These are phyloP conservation scores for Plasmodium ovale DNA, from an alignment of 169 alveolate genomes.

Conservation along the genomic window DNA sequence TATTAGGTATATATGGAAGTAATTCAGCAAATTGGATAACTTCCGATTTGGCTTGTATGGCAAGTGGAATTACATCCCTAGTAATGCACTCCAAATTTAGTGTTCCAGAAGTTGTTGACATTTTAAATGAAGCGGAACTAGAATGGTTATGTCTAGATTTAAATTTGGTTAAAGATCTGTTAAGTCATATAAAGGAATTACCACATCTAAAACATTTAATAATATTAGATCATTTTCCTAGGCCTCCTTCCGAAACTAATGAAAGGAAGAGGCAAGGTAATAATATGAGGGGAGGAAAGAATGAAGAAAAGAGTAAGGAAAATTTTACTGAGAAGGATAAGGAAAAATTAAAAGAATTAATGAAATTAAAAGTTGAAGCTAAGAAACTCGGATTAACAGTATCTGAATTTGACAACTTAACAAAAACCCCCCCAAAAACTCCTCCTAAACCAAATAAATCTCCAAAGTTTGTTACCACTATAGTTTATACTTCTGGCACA, in stretches of 20 bases:
- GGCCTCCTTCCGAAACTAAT: not conserved
- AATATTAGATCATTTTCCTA: slow-evolving; percentile 9
- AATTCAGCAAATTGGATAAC: slow-evolving; percentile 60
- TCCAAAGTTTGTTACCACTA: slow-evolving; percentile 89
- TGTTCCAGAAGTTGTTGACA: slow-evolving; percentile 23
- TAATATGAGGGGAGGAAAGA: too few relatives aligned
- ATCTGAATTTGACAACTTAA: too few relatives aligned
- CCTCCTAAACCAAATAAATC: not conserved
- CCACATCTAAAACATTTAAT: slow-evolving; percentile 46
- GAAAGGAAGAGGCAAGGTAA: not conserved
- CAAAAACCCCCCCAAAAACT: too few relatives aligned
- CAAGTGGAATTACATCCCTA: slow-evolving; percentile 20
- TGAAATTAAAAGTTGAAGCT: too few relatives aligned
- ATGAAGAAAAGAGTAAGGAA: too few relatives aligned
- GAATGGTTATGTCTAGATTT: slow-evolving; percentile 62
- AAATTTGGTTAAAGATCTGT: not conserved
- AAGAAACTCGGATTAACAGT: too few relatives aligned
- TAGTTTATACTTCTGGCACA: slow-evolving; percentile 98
- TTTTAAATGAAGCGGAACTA: slow-evolving; percentile 33
- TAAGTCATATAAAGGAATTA: not conserved
- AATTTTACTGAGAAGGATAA: too few relatives aligned
- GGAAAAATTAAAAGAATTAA: too few relatives aligned
- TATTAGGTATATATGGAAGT: slow-evolving; percentile 61
- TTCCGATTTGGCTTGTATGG: slow-evolving; percentile 29
- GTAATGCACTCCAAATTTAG: slow-evolving; percentile 72